Percentiles rank a stretch among this genome's conserved stretches.
Evolutionary conservation across 2,329 filamentous ascomycete species (phyloP).

Genomic region (Aspergillus fumigatiaffinis): DNA sequence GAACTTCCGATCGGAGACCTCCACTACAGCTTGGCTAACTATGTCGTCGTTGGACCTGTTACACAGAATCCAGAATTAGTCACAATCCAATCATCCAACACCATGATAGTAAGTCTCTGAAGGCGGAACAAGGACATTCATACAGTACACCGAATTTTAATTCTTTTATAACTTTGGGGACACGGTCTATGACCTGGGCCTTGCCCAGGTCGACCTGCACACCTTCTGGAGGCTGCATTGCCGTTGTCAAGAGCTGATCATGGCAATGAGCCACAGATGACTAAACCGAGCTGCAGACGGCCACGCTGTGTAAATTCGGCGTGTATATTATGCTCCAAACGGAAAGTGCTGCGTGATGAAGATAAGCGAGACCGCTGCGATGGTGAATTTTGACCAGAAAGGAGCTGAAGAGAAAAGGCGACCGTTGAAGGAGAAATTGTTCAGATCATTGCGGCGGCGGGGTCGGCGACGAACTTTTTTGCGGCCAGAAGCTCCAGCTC

Average conservation of each 20-base stretch:
- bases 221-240: slow-evolving; percentile 41
- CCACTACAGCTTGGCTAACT: slow-evolving; percentile 88
- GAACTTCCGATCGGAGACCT: slow-evolving; percentile 88
- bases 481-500: slow-evolving; percentile 12
- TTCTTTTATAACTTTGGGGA: slow-evolving; percentile 87
- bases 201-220: slow-evolving; percentile 56
- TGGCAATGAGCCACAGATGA: slow-evolving; percentile 29
- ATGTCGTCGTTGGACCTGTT: slow-evolving; percentile 84
- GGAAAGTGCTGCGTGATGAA: not conserved
- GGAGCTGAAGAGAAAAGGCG: not conserved
- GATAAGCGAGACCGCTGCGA: not conserved
- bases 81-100: not conserved
- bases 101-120: not conserved
- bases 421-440: slow-evolving; percentile 13
- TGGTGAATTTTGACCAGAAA: not conserved
- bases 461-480: slow-evolving; percentile 26
- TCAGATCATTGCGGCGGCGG: slow-evolving; percentile 18
- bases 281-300: slow-evolving; percentile 13
- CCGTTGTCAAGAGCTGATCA: slow-evolving; percentile 34
- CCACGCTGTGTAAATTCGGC: not conserved
- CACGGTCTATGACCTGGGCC: slow-evolving; percentile 82
- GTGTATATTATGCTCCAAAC: not conserved
- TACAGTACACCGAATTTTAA: slow-evolving; percentile 93
- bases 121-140: slow-evolving; percentile 26
- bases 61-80: slow-evolving; percentile 1